Evolutionary conservation across 1,139 yeast genomes (phyloP), one percentile per base, ranked within the genome.

Genomic region (Yamadazyma membranifaciens): DNA sequence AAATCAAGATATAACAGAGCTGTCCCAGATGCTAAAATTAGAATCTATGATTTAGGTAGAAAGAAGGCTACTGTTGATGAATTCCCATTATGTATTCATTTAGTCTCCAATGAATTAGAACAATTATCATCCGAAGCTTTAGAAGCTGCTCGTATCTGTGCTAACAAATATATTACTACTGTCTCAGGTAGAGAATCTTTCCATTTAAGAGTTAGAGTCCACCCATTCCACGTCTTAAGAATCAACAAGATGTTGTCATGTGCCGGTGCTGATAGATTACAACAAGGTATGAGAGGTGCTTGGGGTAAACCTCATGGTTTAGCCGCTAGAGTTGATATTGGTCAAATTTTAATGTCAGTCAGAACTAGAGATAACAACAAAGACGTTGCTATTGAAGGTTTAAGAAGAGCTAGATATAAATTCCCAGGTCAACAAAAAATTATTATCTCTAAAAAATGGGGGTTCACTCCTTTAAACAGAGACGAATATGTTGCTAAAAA

Each of bases 241-340:
- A 92, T 92, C 83, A 92, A 92, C 92, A 92, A 92, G 87, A 92
- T 92, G 98, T 88, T 92, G 96, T 92, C 98, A 68, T 92, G 98
- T 83, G 98, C 98, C 80, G 98, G 98, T 87, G 98, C 98, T 73
- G 98, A 92, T 91, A 88, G 98, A 87, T 84, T 92, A 79, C 98
- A 92, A 82, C 98, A 94, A 81, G 98, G 98, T 88, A 92, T 92
- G 98, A 91, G 98, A 87, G 95, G 95, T 83, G 98, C 98, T 70
- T 92, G 98, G 98, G 98, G 98, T 87, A 92, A 92, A 81, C 98
- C 98, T 67, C 96, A 91, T 67, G 98, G 98, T 81, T 83, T 91
- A 69, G 98, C 98, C 64, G 98, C 98, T 67, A 91, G 98, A 79
- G 98, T 92, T 71, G 80, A 80, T 78, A 92, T 92, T 75, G 98